These are phyloP conservation scores for Infundibulicybe gibba DNA, from an alignment of 768 basidiomycete genomes.

Conservation along the genomic window DNA sequence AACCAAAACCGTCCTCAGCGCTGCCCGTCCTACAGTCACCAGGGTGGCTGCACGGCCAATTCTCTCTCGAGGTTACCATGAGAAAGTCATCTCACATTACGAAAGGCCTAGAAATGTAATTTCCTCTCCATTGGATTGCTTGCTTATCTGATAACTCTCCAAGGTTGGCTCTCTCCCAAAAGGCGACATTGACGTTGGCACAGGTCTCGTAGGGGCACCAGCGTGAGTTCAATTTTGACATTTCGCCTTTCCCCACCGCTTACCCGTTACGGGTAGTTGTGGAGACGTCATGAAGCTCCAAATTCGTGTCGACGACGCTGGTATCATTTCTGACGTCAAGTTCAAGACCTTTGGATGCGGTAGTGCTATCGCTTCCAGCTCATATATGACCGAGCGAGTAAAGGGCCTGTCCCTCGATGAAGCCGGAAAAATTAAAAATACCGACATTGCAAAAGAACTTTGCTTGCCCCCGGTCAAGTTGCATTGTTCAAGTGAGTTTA, in stretches of 20 bases:
- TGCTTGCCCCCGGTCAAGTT: constrained; percentile 95
- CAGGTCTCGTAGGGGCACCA: constrained; percentile 96
- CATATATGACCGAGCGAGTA: constrained; percentile 98
- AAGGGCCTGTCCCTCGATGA: constrained; percentile 92
- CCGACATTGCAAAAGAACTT: constrained; percentile 97
- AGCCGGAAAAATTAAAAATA: constrained; percentile 96
- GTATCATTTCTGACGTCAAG: constrained; percentile 96
- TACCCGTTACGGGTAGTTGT: constrained; percentile 47
- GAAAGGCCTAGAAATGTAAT: constrained; percentile 95
- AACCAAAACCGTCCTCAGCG: constrained; percentile 44
- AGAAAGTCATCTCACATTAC: constrained; percentile 97
- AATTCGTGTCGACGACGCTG: constrained; percentile 93
- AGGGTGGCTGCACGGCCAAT: constrained; percentile 44
- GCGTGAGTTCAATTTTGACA: constrained; percentile 55
- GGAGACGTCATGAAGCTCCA: constrained; percentile 99
- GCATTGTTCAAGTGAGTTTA: constrained; percentile 81
- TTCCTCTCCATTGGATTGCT: constrained; percentile 33
- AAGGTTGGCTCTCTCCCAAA: constrained; percentile 97
- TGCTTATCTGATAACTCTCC: constrained; percentile 54
- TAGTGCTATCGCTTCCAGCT: constrained; percentile 95
- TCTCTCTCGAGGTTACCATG: constrained; percentile 77
- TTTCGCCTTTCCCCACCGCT: constrained; percentile 19
- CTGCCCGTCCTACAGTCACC: constrained; percentile 38
- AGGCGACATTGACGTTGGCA: constrained; percentile 87
- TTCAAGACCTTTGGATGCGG: constrained; percentile 99